phyloP scores from a whole-genome alignment of 495 filamentous ascomycete species.

The Penicillium mononematosum region DNA sequence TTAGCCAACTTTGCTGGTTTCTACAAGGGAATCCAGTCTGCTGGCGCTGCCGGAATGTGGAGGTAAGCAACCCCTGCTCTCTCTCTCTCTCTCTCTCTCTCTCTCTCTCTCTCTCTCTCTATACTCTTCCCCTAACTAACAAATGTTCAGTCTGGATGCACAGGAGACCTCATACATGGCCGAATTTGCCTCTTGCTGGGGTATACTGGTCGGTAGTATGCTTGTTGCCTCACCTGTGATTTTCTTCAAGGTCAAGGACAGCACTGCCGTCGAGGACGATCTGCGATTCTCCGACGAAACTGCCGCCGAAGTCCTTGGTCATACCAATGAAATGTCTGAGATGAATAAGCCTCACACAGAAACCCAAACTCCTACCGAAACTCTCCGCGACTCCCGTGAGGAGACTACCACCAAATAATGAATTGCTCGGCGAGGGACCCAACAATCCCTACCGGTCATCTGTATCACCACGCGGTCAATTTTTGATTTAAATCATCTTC shows the following conservation, averaged over 20 bases:
- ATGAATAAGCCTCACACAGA: slow-evolving; percentile 19
- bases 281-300: slow-evolving; percentile 83
- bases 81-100: neutral
- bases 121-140: slow-evolving; percentile 1
- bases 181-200: slow-evolving; percentile 67
- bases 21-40: slow-evolving; percentile 96
- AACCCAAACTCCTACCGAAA: neutral
- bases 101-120: neutral
- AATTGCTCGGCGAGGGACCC: neutral
- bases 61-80: slow-evolving; percentile 37
- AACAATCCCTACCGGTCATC: neutral
- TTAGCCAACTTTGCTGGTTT: slow-evolving; percentile 92
- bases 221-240: slow-evolving; percentile 77
- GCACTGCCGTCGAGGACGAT: slow-evolving; percentile 70
- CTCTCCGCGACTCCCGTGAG: slow-evolving; percentile 5
- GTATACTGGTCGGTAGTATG: slow-evolving; percentile 66
- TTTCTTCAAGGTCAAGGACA: slow-evolving; percentile 74
- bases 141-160: slow-evolving; percentile 55
- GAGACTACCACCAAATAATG: neutral
- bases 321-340: slow-evolving; percentile 10
- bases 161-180: slow-evolving; percentile 60
- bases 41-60: slow-evolving; percentile 88
- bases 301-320: slow-evolving; percentile 34
- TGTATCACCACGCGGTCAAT: slow-evolving; percentile 10
- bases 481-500: slow-evolving; percentile 4